Evolutionary conservation across 2,329 filamentous ascomycete species (phyloP).

Genomic region (Phoma sp.): DNA sequence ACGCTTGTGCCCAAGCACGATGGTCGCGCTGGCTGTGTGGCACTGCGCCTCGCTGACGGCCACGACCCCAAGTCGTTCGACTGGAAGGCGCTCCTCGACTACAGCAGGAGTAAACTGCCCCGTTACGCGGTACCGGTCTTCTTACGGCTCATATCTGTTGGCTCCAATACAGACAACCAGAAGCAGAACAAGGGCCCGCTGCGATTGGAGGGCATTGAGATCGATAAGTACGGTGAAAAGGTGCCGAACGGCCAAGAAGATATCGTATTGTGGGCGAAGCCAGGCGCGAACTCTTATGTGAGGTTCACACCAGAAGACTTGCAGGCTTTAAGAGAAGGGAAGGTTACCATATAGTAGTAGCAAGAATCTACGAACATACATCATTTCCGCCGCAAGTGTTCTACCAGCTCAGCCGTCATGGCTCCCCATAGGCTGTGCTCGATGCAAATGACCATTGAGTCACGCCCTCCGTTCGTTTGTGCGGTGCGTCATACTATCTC

Average conservation of each 20-base stretch:
- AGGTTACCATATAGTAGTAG: conserved; percentile 13
- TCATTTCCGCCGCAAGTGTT: background rate
- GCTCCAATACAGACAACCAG: conserved; percentile 71
- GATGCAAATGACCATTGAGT: too few species aligned
- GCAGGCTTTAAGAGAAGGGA: conserved; percentile 26
- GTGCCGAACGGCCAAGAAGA: conserved; percentile 31
- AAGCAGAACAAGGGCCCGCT: conserved; percentile 79
- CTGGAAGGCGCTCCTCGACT: conserved; percentile 31
- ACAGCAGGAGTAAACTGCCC: conserved; percentile 56
- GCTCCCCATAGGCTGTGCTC: too few species aligned
- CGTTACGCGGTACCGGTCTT: conserved; percentile 78
- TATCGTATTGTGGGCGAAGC: conserved; percentile 37
- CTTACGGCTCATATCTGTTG: conserved; percentile 64
- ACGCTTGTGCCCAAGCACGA: conserved; percentile 53
- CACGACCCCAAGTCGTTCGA: conserved; percentile 32
- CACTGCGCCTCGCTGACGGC: conserved; percentile 60
- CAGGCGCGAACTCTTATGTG: conserved; percentile 32
- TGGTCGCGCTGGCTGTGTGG: conserved; percentile 61
- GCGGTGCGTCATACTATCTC: background rate
- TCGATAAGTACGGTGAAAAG: conserved; percentile 45
- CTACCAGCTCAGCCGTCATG: background rate
- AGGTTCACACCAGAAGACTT: conserved; percentile 28
- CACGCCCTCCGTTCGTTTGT: too few species aligned
- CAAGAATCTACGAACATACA: background rate
- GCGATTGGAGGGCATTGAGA: conserved; percentile 69